These are phyloP conservation scores for Wickerhamiella azymoides DNA, from an alignment of 805 yeast species.

Conservation along the genomic window DNA sequence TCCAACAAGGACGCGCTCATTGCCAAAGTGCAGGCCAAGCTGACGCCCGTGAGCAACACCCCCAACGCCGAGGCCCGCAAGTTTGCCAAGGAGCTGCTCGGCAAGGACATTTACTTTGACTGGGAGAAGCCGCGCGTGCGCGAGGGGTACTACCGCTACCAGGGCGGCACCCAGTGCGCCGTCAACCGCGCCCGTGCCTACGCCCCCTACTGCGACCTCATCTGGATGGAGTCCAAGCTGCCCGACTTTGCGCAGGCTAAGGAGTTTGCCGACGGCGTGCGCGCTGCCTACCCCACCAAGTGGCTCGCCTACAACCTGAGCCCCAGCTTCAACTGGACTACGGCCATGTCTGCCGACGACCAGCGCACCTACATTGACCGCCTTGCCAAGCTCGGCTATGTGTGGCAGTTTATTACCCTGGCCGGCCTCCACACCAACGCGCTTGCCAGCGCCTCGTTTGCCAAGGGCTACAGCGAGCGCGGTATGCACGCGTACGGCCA, in stretches of 20 bases:
- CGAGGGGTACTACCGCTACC: constrained; percentile 93
- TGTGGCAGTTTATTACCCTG: constrained; percentile 94
- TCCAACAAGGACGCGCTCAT: constrained; percentile 51
- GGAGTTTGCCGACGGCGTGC: constrained; percentile 88
- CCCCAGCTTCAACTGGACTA: constrained; percentile 96
- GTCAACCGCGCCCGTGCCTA: constrained; percentile 91
- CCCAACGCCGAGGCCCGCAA: constrained; percentile 70
- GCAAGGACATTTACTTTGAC: constrained; percentile 75
- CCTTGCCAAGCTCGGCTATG: constrained; percentile 77
- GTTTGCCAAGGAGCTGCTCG: constrained; percentile 60
- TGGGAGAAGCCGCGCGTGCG: constrained; percentile 94
- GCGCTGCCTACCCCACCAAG: constrained; percentile 66
- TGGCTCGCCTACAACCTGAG: constrained; percentile 96
- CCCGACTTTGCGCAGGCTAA: constrained; percentile 90
- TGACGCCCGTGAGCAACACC: constrained; percentile 59
- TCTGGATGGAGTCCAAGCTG: constrained; percentile 96
- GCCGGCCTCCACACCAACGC: constrained; percentile 97
- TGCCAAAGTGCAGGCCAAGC: constrained; percentile 48
- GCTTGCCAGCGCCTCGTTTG: constrained; percentile 72
- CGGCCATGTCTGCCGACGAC: constrained; percentile 75
- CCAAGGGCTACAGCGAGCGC: constrained; percentile 58
- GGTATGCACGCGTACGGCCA: constrained; percentile 97
- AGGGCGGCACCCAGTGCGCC: constrained; percentile 95
- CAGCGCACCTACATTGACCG: constrained; percentile 84
- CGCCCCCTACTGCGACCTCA: constrained; percentile 88